Percentiles rank a stretch among this genome's conserved stretches.
phyloP scores from a whole-genome alignment of 2,329 filamentous ascomycete genomes.

The Ophiostoma sp. region DNA sequence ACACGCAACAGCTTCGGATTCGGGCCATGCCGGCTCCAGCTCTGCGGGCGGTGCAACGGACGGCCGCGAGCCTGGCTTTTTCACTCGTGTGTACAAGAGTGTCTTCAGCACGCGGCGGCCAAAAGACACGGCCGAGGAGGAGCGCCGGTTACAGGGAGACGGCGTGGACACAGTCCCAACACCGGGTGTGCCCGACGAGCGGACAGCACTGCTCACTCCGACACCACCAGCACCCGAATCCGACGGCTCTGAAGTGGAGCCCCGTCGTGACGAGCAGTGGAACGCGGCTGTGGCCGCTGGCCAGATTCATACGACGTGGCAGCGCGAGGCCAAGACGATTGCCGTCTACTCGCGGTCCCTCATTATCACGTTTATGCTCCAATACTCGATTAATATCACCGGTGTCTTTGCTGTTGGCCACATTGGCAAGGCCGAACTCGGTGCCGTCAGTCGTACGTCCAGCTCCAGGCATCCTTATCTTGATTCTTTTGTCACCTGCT shows the following conservation, averaged over 20 bases:
- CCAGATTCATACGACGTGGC: slow-evolving; percentile 86
- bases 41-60: neutral
- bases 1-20: slow-evolving; percentile 39
- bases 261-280: slow-evolving; percentile 70
- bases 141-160: slow-evolving; percentile 64
- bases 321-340: slow-evolving; percentile 82
- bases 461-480: neutral
- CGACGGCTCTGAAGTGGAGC: slow-evolving; percentile 26
- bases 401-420: slow-evolving; percentile 77
- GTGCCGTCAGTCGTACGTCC: slow-evolving; percentile 57
- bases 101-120: slow-evolving; percentile 60
- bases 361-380: slow-evolving; percentile 72
- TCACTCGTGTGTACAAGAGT: slow-evolving; percentile 43
- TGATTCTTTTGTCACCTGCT: neutral
- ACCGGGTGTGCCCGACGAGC: slow-evolving; percentile 43
- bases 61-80: slow-evolving; percentile 37
- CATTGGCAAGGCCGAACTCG: slow-evolving; percentile 69
- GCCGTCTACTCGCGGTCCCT: slow-evolving; percentile 69
- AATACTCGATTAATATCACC: slow-evolving; percentile 81
- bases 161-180: slow-evolving; percentile 50
- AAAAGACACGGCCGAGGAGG: slow-evolving; percentile 41
- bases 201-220: slow-evolving; percentile 38
- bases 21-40: neutral
- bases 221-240: neutral
- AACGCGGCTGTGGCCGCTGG: slow-evolving; percentile 80